Conservation (phyloP, 352 stramenopile genomes). For the Pythium angustatum region DNA sequence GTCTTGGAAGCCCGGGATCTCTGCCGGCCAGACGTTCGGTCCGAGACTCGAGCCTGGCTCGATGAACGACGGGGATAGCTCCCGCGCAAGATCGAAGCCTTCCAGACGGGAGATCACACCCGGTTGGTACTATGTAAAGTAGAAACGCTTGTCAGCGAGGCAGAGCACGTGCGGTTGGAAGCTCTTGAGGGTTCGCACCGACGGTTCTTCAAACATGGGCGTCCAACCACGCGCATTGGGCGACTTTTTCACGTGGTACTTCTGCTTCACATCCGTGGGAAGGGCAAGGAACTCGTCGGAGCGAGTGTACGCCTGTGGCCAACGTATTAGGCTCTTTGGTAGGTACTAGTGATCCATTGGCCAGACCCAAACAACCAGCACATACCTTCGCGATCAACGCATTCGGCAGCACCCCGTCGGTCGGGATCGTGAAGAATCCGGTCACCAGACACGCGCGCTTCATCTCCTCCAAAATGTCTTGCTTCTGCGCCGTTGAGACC, state of each 20-base stretch:
- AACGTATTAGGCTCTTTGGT: too few relatives aligned
- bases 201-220: conserved; percentile 82
- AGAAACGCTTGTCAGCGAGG: neutral
- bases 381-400: conserved; percentile 51
- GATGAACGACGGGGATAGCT: conserved; percentile 55
- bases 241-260: conserved; percentile 79
- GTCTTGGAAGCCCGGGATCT: conserved; percentile 58
- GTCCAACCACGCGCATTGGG: conserved; percentile 78
- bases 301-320: conserved; percentile 57
- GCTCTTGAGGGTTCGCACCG: conserved; percentile 33
- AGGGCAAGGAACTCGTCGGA: conserved; percentile 72
- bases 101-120: conserved; percentile 77
- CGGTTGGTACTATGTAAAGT: conserved; percentile 60
- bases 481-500: conserved; percentile 33
- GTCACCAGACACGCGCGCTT: conserved; percentile 53
- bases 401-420: conserved; percentile 48
- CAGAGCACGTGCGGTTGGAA: neutral
- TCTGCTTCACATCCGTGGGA: conserved; percentile 56
- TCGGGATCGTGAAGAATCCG: conserved; percentile 84
- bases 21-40: conserved; percentile 71
- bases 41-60: conserved; percentile 68
- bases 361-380: too few relatives aligned
- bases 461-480: conserved; percentile 57
- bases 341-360: too few relatives aligned
- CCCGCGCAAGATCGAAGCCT: conserved; percentile 71